Base-by-base conservation (phyloP, 345 rosid genomes). In the Moricandia arvensis region DNA sequence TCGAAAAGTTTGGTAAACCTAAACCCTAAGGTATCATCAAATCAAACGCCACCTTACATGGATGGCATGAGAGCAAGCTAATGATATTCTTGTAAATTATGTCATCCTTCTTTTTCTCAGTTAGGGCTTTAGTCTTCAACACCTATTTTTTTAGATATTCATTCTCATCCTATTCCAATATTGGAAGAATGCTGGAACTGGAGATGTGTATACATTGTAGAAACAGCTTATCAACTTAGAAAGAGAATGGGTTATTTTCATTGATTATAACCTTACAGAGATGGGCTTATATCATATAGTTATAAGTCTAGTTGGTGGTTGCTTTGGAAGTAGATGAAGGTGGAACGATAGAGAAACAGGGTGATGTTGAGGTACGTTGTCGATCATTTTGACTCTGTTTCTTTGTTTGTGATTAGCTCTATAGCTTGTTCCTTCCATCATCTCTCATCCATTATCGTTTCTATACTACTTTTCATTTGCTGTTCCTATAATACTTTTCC, bases 221-320 rank as follows among this genome's bases (percentile, higher is more conserved):
- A 75, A 75, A 21, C 24, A 21, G 24, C 74, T 59, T 34, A 29
- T 66, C 27, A 74, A 21, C 24, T 58, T 74, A 7, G 30, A 59
- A 75, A 59, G 17, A 59, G 21, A 5, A 24, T 15, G 24, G 43
- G 9, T 18, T 53, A 30, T 11, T 7, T 31, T 53, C 33, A 68
- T 21, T 58, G 9, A 30, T 38, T 73, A 31, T 54, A 29, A 29
- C 12, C 26, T 57, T 18, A 21, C 24, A 21, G 24, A 86, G 96
- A 92, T 47, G 90, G 80, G 13, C 97, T 21, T 21, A 90, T 82
- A 90, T 89, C 83, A 79, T 74, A 82, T 90, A 66, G 99, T 88
- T 34, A 21, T 30, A 4, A 30, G 33, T 30, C 33, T 5, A 6
- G 33, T 30, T 30, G 4, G 33, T 30, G 33, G 33, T 30, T 30